A percentile compares a stretch with the other conserved stretches of the same genome.
phyloP scores from a whole-genome alignment of 441 rosid genomes.

The Gossypium trilobum region DNA sequence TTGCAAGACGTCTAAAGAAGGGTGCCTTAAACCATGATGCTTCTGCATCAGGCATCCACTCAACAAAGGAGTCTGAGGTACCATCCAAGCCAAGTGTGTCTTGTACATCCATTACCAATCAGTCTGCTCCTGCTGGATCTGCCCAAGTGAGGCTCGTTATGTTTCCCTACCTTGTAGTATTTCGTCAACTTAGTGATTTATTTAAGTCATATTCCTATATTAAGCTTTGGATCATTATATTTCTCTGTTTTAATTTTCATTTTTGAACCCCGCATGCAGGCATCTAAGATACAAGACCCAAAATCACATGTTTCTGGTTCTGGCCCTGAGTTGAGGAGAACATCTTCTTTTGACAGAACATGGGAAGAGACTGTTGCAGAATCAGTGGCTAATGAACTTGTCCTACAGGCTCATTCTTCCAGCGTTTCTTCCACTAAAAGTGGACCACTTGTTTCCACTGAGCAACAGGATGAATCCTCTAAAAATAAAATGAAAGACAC shows the following conservation, averaged over 20 bases:
- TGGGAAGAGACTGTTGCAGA: conserved; percentile 98
- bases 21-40: conserved; percentile 49
- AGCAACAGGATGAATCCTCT: conserved; percentile 66
- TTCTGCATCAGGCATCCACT: conserved; percentile 42
- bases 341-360: conserved; percentile 86
- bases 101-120: conserved; percentile 26
- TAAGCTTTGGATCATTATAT: not conserved
- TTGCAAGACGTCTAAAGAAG: conserved; percentile 84
- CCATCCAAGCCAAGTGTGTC: conserved; percentile 40
- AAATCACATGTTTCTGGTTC: conserved; percentile 40
- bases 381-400: conserved; percentile 82
- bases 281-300: conserved; percentile 20
- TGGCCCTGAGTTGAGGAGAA: conserved; percentile 63
- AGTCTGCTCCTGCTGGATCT: conserved; percentile 29
- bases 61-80: conserved; percentile 51
- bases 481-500: conserved; percentile 60
- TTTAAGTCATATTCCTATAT: not conserved
- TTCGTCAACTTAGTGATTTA: not conserved
- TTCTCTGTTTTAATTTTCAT: not conserved
- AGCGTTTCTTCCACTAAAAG: conserved; percentile 36
- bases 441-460: conserved; percentile 37
- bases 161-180: conserved; percentile 8
- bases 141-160: conserved; percentile 33
- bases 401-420: conserved; percentile 32
- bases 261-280: conserved; percentile 26